Percentiles rank a stretch among this genome's conserved stretches.
Evolutionary conservation across 352 stramenopile genomes (phyloP).

Genomic region (Pythium pyrilobum): DNA sequence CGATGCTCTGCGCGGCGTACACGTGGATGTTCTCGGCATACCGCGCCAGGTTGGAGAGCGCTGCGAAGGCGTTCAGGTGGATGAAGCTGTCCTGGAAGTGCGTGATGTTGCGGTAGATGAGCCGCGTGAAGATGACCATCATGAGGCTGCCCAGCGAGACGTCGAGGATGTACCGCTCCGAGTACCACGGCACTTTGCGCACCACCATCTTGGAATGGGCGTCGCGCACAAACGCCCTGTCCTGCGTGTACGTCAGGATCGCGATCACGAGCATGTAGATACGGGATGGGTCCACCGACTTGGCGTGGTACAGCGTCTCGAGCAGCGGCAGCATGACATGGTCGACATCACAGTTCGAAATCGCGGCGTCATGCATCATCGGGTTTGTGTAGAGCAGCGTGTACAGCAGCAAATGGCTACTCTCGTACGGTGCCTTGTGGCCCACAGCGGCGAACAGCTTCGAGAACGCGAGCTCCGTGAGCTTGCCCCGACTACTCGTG

Average conservation of each 20-base stretch:
- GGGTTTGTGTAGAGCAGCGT: constrained; percentile 62
- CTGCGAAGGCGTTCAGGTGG: constrained; percentile 69
- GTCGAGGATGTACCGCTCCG: constrained; percentile 74
- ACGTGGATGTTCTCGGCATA: constrained; percentile 68
- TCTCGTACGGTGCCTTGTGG: constrained; percentile 51
- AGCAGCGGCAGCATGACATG: constrained; percentile 58
- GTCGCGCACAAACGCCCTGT: constrained; percentile 47
- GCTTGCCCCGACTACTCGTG: constrained; percentile 16
- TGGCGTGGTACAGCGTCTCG: constrained; percentile 65
- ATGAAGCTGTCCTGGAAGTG: constrained; percentile 78
- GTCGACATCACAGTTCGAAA: constrained; percentile 40
- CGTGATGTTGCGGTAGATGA: constrained; percentile 77
- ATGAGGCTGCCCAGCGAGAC: constrained; percentile 68
- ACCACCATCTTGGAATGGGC: constrained; percentile 62
- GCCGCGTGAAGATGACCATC: constrained; percentile 71
- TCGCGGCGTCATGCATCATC: constrained; percentile 42
- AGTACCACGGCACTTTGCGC: constrained; percentile 65
- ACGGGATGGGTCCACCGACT: constrained; percentile 49
- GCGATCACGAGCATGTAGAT: constrained; percentile 76
- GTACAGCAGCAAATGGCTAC: constrained; percentile 69
- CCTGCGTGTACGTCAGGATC: constrained; percentile 62
- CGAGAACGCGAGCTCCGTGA: constrained; percentile 36
- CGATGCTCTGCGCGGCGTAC: constrained; percentile 64
- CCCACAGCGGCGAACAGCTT: constrained; percentile 51
- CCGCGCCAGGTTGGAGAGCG: constrained; percentile 67